Percentiles rank a stretch among this genome's conserved stretches.
Evolutionary conservation across 139 green algal genomes (phyloP).

Genomic region (Nannochloris sp.): DNA sequence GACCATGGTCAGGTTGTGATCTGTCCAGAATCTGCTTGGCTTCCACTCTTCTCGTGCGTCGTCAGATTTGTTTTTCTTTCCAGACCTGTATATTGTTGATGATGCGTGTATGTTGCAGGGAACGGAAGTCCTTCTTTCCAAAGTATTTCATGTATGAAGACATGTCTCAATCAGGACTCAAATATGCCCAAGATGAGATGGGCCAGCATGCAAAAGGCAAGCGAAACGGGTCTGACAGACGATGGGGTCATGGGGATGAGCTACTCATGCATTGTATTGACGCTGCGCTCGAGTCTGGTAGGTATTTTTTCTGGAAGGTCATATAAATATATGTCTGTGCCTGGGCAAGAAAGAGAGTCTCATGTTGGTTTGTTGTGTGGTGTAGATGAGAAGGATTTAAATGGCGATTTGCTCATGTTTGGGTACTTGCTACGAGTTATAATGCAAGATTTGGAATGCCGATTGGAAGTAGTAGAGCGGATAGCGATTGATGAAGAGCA

Average conservation of each 20-base stretch:
- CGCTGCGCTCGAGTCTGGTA: not conserved
- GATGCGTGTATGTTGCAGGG: not conserved
- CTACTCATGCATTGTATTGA: conserved; percentile 6
- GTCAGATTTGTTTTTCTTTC: not conserved
- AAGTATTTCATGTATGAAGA: conserved; percentile 15
- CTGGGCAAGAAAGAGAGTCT: not conserved
- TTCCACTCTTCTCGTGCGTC: not conserved
- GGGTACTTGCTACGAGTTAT: conserved; percentile 21
- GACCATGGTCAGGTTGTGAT: not conserved
- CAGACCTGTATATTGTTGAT: not conserved
- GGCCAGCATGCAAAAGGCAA: not conserved
- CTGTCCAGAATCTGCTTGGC: not conserved
- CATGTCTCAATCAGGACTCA: conserved; percentile 2
- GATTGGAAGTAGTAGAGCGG: conserved; percentile 1
- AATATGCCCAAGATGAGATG: not conserved
- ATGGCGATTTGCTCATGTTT: conserved; percentile 29
- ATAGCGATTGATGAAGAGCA: not conserved
- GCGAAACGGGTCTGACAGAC: not conserved
- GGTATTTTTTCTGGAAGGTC: not conserved
- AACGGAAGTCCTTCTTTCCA: conserved; percentile 4
- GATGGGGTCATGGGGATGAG: not conserved
- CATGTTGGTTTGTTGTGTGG: not conserved
- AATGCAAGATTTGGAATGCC: conserved; percentile 14
- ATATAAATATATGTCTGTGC: not conserved
- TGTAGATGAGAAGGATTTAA: conserved; percentile 15